phyloP scores from a whole-genome alignment of 176 grass and related monocot genomes.

The Avena sativa region DNA sequence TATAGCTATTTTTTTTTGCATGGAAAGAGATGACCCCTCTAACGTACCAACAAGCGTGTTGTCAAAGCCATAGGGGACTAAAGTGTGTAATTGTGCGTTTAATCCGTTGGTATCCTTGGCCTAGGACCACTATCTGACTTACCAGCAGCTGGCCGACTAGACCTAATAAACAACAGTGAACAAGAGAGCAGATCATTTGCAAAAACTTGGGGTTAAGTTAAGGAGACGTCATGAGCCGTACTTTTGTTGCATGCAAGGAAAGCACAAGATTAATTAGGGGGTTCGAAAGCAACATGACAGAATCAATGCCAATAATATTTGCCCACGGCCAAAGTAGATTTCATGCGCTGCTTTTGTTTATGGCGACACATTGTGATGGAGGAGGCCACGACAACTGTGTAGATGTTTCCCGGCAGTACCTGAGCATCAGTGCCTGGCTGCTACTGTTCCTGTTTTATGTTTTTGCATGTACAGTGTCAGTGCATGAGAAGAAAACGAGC shows the following conservation, averaged over 20 bases:
- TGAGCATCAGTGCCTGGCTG: slow-evolving; percentile 19
- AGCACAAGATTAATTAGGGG: neutral
- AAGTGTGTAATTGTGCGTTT: slow-evolving; percentile 1
- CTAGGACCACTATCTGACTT: slow-evolving; percentile 15
- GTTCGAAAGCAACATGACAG: neutral
- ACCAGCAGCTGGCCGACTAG: neutral
- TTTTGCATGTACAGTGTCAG: slow-evolving; percentile 10
- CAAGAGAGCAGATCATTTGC: neutral
- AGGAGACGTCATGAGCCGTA: neutral
- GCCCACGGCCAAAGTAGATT: slow-evolving; percentile 18
- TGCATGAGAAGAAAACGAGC: neutral
- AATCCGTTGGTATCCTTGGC: slow-evolving; percentile 18
- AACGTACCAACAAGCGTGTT: slow-evolving; percentile 36
- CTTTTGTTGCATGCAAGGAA: neutral
- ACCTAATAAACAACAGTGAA: slow-evolving; percentile 29
- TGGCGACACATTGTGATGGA: neutral
- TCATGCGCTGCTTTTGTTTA: slow-evolving; percentile 33
- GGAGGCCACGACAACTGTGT: neutral
- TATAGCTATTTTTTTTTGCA: neutral
- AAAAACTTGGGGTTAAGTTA: neutral
- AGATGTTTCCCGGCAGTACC: slow-evolving; percentile 1
- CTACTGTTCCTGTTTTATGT: slow-evolving; percentile 25
- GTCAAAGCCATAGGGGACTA: slow-evolving; percentile 37
- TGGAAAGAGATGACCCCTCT: neutral
- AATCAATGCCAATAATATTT: slow-evolving; percentile 22